These are phyloP conservation scores for Saccharomycopsis sp. DNA, from an alignment of 805 yeast species.

Conservation along the genomic window DNA sequence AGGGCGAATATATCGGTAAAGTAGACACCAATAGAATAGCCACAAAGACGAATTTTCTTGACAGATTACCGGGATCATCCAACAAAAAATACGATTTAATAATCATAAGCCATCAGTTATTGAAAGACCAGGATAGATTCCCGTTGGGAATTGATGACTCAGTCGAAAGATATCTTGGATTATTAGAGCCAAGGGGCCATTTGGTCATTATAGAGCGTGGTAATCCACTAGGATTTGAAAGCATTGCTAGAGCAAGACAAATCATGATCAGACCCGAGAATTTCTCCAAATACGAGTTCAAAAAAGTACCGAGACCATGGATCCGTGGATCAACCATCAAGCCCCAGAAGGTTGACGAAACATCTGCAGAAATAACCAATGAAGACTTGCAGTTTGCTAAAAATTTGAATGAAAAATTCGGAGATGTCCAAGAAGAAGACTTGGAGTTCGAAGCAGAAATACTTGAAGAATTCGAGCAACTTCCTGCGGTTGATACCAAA, in stretches of 20 bases:
- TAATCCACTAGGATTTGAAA: conserved; percentile 81
- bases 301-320: conserved; percentile 68
- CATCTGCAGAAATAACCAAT: conserved; percentile 4
- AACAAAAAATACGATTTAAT: conserved; percentile 67
- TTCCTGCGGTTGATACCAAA: conserved; percentile 8
- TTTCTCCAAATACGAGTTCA: conserved; percentile 39
- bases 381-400: conserved; percentile 26
- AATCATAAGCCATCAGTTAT: conserved; percentile 73
- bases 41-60: conserved; percentile 49
- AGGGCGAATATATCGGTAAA: conserved; percentile 38
- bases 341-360: conserved; percentile 20
- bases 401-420: conserved; percentile 35
- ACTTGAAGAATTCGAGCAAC: conserved; percentile 21
- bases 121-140: conserved; percentile 51
- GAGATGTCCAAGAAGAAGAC: conserved; percentile 38
- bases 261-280: conserved; percentile 82
- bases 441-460: conserved; percentile 42
- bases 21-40: conserved; percentile 53
- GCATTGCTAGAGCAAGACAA: conserved; percentile 85
- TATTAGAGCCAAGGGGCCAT: conserved; percentile 73
- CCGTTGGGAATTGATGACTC: conserved; percentile 70
- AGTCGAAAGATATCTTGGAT: conserved; percentile 48
- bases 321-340: conserved; percentile 40
- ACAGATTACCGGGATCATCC: conserved; percentile 40
- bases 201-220: conserved; percentile 83